Conservation (phyloP, 2,329 filamentous ascomycete genomes). For the Pestalotiopsis fici region DNA sequence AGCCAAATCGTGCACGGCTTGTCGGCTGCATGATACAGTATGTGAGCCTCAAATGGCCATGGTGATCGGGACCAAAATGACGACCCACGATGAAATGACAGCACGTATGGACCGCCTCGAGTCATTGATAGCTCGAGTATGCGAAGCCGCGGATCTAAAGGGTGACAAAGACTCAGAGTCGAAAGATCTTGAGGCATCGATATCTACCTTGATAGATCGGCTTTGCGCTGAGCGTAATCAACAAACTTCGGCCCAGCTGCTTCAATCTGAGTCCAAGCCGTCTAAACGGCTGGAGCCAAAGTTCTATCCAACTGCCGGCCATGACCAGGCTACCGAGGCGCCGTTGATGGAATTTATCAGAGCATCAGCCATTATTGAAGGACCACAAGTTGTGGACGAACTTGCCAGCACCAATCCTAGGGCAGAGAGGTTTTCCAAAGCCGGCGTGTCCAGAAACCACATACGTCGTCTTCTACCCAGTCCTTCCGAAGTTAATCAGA, state of each 20-base stretch:
- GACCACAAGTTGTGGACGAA: background rate
- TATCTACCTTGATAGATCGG: background rate
- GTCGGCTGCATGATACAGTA: background rate
- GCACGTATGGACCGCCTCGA: background rate
- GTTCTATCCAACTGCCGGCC: background rate
- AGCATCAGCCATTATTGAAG: background rate
- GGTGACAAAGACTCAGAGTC: background rate
- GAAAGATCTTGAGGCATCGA: background rate
- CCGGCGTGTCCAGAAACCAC: background rate
- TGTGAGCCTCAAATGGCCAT: background rate
- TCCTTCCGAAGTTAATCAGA: background rate
- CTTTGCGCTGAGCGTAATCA: background rate
- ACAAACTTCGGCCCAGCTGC: background rate
- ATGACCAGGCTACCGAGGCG: background rate
- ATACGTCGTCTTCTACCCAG: background rate
- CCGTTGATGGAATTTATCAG: conserved; percentile 1
- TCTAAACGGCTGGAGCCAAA: background rate
- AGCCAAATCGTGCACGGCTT: background rate
- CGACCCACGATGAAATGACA: background rate
- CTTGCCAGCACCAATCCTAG: background rate
- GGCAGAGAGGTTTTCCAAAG: background rate
- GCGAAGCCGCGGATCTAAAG: background rate
- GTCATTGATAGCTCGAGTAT: background rate
- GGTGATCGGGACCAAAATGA: background rate
- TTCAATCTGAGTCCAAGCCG: background rate